Conservation (phyloP, 495 filamentous ascomycete genomes). For the Podospora pseudoanserina region DNA sequence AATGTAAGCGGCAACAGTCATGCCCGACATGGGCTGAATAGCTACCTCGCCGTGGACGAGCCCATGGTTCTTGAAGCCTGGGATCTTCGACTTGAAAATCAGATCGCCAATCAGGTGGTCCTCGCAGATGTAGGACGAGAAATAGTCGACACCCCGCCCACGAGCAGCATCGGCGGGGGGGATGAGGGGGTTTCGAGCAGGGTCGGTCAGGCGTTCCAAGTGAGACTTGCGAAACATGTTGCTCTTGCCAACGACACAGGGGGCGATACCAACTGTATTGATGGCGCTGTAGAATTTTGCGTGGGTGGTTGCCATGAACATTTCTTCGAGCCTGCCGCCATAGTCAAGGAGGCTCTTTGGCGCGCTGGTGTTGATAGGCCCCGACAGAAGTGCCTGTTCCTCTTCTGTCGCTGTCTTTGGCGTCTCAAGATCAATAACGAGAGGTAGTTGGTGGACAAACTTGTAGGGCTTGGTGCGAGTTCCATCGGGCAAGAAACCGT, state of each 20-base stretch:
- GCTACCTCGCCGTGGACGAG: conserved; percentile 81
- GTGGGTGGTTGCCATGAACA: conserved; percentile 90
- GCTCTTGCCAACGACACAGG: conserved; percentile 94
- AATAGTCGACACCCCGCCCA: conserved; percentile 77
- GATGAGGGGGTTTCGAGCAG: conserved; percentile 43
- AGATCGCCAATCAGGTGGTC: conserved; percentile 94
- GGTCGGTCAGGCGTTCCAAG: conserved; percentile 71
- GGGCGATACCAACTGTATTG: conserved; percentile 85
- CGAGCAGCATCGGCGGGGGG: conserved; percentile 43
- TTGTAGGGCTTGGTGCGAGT: conserved; percentile 64
- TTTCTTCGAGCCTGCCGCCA: conserved; percentile 87
- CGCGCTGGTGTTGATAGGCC: background rate
- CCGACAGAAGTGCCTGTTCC: conserved; percentile 19
- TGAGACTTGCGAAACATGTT: conserved; percentile 97
- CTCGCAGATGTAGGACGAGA: conserved; percentile 95
- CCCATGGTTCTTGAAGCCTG: conserved; percentile 71
- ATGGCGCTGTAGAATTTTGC: conserved; percentile 98
- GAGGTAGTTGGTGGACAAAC: conserved; percentile 90
- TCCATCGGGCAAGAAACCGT: conserved; percentile 54
- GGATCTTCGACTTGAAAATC: conserved; percentile 65
- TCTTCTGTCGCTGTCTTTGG: conserved; percentile 28
- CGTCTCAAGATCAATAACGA: conserved; percentile 70
- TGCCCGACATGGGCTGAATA: conserved; percentile 81
- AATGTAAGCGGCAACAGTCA: conserved; percentile 75
- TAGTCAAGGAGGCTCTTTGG: conserved; percentile 29